phyloP scores from a whole-genome alignment of 1,284 basidiomycete species.

The Irpex sp. region DNA sequence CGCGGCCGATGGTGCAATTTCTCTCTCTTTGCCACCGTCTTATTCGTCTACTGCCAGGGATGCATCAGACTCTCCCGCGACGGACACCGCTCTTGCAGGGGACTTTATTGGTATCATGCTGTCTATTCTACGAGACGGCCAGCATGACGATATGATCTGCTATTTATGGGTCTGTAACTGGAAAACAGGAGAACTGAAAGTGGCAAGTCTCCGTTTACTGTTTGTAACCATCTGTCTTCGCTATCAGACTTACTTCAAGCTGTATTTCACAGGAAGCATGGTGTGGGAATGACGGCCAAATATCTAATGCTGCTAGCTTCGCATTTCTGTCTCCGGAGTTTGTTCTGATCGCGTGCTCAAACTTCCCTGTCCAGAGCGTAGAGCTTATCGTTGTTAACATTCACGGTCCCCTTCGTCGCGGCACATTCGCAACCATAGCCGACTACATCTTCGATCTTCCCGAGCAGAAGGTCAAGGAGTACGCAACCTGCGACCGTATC shows the following conservation, averaged over 20 bases:
- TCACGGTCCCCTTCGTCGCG: background rate
- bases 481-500: background rate
- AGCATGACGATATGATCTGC: background rate
- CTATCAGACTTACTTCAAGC: background rate
- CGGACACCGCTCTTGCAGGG: background rate
- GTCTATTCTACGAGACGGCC: background rate
- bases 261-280: background rate
- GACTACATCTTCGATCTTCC: background rate
- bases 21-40: too few species aligned
- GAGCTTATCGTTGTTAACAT: background rate
- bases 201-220: background rate
- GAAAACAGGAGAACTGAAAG: background rate
- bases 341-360: background rate
- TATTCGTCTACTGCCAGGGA: too few species aligned
- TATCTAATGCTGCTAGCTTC: background rate
- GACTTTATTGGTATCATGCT: background rate
- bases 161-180: background rate
- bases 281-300: background rate
- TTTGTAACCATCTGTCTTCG: background rate
- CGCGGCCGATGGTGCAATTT: too few species aligned
- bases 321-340: background rate
- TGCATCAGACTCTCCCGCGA: background rate
- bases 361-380: background rate
- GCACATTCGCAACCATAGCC: background rate
- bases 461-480: background rate